phyloP scores from a whole-genome alignment of 306 rosid genomes.

The Rosa lucieae region DNA sequence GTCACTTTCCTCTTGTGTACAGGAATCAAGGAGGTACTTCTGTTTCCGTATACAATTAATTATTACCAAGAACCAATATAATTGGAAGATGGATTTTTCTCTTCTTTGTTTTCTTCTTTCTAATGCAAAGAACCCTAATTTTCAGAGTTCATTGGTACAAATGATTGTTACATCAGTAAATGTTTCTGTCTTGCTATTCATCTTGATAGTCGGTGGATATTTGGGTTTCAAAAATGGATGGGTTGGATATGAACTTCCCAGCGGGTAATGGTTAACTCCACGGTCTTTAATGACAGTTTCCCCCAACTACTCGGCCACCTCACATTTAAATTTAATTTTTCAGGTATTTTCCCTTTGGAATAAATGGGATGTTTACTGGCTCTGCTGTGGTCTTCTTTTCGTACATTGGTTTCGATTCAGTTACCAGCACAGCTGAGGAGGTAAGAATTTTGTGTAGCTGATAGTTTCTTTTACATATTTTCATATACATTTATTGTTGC shows the following conservation, averaged over 20 bases:
- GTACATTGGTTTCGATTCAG: constrained; percentile 73
- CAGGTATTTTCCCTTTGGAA: constrained; percentile 66
- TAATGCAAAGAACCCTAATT: constrained; percentile 14
- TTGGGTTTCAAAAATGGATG: constrained; percentile 65
- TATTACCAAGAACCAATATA: too few relatives aligned
- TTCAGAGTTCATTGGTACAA: constrained; percentile 73
- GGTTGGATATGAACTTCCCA: constrained; percentile 65
- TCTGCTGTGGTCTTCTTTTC: constrained; percentile 74
- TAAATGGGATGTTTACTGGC: constrained; percentile 67
- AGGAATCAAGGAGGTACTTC: constrained; percentile 66
- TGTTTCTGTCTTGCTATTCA: constrained; percentile 56
- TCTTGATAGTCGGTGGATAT: constrained; percentile 59
- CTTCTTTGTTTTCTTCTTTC: constrained; percentile 5
- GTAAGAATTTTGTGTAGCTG: constrained; percentile 32
- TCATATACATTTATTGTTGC: not conserved
- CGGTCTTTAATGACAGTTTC: constrained; percentile 17
- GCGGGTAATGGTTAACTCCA: constrained; percentile 48
- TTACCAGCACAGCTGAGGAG: constrained; percentile 77
- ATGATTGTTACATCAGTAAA: constrained; percentile 56
- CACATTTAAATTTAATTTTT: constrained; percentile 24
- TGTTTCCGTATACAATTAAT: constrained; percentile 8
- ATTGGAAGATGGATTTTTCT: not conserved
- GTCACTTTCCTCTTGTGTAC: constrained; percentile 58
- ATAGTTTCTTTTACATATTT: not conserved
- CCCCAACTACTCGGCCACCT: constrained; percentile 11